Conservation (phyloP, 192 early-diverging fungal species). For the Borealophlyctis nickersoniae region DNA sequence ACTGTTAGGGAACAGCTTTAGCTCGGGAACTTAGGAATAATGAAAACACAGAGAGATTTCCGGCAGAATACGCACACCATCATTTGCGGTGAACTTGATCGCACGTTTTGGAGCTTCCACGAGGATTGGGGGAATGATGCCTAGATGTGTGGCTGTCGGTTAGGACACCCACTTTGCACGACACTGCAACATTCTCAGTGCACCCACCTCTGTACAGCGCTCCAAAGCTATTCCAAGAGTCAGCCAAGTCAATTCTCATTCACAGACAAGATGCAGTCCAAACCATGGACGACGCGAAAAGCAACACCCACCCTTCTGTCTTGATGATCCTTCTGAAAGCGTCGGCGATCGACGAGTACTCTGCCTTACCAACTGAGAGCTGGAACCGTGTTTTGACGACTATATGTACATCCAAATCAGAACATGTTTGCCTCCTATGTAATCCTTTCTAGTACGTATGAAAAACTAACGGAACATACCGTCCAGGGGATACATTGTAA, state of each 20-base stretch:
- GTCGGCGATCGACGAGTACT: conserved; percentile 64
- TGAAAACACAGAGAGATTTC: neutral
- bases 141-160: conserved; percentile 69
- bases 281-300: neutral
- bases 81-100: conserved; percentile 96
- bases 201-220: conserved; percentile 26
- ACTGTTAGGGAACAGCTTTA: conserved; percentile 41
- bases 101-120: conserved; percentile 97
- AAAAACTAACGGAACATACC: conserved; percentile 23
- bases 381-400: conserved; percentile 95
- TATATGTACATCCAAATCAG: conserved; percentile 6
- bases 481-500: conserved; percentile 92
- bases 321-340: conserved; percentile 65
- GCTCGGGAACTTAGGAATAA: neutral
- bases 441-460: neutral
- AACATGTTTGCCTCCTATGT: neutral
- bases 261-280: neutral
- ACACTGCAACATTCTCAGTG: conserved; percentile 10
- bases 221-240: conserved; percentile 18
- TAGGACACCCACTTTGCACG: neutral
- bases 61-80: conserved; percentile 38
- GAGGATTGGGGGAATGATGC: conserved; percentile 95
- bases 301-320: conserved; percentile 55
- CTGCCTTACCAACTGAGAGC: conserved; percentile 66
- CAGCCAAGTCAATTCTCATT: neutral